Evolutionary conservation across 495 filamentous ascomycete species (phyloP).

Genomic region (Talaromyces nanjingensis): DNA sequence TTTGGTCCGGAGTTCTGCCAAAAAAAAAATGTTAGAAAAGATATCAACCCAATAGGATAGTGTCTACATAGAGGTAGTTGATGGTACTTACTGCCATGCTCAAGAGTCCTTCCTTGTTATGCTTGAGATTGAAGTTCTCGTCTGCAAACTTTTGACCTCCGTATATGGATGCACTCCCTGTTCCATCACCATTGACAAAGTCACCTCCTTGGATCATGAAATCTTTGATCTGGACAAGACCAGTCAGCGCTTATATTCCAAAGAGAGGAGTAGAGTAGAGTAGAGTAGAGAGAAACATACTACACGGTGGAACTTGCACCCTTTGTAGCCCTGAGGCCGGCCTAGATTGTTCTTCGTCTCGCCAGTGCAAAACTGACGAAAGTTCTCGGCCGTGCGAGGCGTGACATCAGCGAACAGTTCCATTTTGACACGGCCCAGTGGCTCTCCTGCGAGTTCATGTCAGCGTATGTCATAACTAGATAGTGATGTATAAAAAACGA

Average conservation of each 20-base stretch:
- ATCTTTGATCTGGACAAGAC: constrained; percentile 65
- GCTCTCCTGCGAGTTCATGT: constrained; percentile 55
- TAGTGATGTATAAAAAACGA: neutral
- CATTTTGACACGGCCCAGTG: constrained; percentile 87
- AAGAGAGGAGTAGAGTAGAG: too few relatives aligned
- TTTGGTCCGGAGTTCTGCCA: constrained; percentile 81
- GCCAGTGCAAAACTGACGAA: constrained; percentile 94
- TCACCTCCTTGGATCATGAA: constrained; percentile 98
- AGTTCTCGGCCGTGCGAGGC: constrained; percentile 91
- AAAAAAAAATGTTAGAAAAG: neutral
- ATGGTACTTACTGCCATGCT: constrained; percentile 78
- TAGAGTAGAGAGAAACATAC: constrained; percentile 62
- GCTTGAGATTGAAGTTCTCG: constrained; percentile 79
- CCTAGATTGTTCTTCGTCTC: constrained; percentile 77
- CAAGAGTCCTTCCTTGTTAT: constrained; percentile 71
- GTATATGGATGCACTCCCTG: constrained; percentile 81
- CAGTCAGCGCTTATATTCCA: neutral
- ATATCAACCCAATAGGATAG: neutral
- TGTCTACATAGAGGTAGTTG: constrained; percentile 1
- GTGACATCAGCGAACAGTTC: constrained; percentile 82
- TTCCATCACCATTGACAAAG: constrained; percentile 91
- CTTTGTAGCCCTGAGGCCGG: constrained; percentile 88
- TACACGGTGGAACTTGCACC: constrained; percentile 88
- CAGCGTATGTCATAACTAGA: neutral
- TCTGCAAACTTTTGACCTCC: constrained; percentile 78